A percentile compares a stretch with the other conserved stretches of the same genome.
Evolutionary conservation across 148 eudicot genomes (phyloP).

Genomic region (Fagopyrum homotropicum): DNA sequence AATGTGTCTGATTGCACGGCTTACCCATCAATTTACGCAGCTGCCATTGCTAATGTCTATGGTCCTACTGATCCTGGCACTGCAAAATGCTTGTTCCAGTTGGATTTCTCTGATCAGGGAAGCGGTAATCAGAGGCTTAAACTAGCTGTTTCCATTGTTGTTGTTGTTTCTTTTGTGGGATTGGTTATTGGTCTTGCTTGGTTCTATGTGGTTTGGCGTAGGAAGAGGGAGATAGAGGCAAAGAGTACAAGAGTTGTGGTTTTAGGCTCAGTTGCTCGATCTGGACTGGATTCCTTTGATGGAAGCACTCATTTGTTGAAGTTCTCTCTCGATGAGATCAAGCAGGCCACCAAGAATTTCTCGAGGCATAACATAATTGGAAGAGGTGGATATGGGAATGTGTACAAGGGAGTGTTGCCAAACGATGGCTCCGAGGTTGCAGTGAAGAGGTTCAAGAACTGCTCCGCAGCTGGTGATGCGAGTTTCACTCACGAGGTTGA

Average conservation of each 20-base stretch:
- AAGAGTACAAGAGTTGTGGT: slow-evolving; percentile 19
- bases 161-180: slow-evolving; percentile 24
- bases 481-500: slow-evolving; percentile 81
- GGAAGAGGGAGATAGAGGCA: slow-evolving; percentile 20
- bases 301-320: slow-evolving; percentile 59
- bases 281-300: slow-evolving; percentile 48
- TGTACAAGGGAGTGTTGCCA: slow-evolving; percentile 65
- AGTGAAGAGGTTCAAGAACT: slow-evolving; percentile 83
- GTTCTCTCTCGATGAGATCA: slow-evolving; percentile 62
- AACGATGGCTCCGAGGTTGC: slow-evolving; percentile 70
- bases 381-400: slow-evolving; percentile 91
- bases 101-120: slow-evolving; percentile 18
- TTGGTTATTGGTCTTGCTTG: slow-evolving; percentile 26
- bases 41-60: slow-evolving; percentile 36
- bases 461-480: slow-evolving; percentile 72
- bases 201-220: slow-evolving; percentile 19
- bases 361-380: slow-evolving; percentile 62
- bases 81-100: slow-evolving; percentile 40
- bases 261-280: slow-evolving; percentile 21
- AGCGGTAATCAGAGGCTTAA: slow-evolving; percentile 14
- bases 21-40: slow-evolving; percentile 53
- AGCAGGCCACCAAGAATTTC: slow-evolving; percentile 56
- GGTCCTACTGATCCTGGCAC: slow-evolving; percentile 73
- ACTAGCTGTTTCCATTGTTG: slow-evolving; percentile 22
- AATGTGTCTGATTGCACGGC: slow-evolving; percentile 57